phyloP scores from a whole-genome alignment of 208 protist genomes.

The Vickermania ingenoplastis region DNA sequence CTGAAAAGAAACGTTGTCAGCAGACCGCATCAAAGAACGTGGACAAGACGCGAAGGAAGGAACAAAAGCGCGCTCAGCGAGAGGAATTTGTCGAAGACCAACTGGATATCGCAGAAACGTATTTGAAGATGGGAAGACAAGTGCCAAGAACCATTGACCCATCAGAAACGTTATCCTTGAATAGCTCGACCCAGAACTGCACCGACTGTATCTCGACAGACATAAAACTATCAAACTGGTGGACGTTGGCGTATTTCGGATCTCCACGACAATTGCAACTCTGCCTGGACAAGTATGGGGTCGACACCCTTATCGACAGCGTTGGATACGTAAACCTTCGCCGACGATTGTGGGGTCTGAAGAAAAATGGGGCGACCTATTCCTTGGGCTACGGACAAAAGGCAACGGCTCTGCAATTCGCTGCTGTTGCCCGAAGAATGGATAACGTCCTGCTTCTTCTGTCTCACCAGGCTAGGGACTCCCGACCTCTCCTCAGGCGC shows the following conservation, averaged over 20 bases:
- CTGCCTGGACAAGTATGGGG: slow-evolving; percentile 28
- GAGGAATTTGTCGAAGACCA: slow-evolving; percentile 52
- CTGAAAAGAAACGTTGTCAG: too few relatives aligned
- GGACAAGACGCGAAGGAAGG: too few relatives aligned
- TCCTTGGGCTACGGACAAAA: slow-evolving; percentile 62
- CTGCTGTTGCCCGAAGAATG: slow-evolving; percentile 51
- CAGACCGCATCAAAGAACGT: too few relatives aligned
- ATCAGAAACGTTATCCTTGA: neutral
- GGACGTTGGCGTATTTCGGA: slow-evolving; percentile 41
- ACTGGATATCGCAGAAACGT: slow-evolving; percentile 58
- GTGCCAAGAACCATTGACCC: neutral
- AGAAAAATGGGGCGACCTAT: slow-evolving; percentile 27
- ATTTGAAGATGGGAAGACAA: slow-evolving; percentile 40
- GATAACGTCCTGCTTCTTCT: slow-evolving; percentile 76
- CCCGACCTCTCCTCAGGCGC: slow-evolving; percentile 29
- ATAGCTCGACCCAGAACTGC: neutral
- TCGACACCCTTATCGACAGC: slow-evolving; percentile 16
- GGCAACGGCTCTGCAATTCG: slow-evolving; percentile 75
- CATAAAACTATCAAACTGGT: neutral
- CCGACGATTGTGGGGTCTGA: slow-evolving; percentile 61
- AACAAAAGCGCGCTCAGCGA: neutral
- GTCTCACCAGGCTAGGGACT: slow-evolving; percentile 38
- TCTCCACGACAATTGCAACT: slow-evolving; percentile 33
- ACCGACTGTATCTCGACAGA: neutral
- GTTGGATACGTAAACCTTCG: slow-evolving; percentile 55